Base-by-base conservation (phyloP, 169 alveolate genomes). In the Cyclospora cayetanensis region DNA sequence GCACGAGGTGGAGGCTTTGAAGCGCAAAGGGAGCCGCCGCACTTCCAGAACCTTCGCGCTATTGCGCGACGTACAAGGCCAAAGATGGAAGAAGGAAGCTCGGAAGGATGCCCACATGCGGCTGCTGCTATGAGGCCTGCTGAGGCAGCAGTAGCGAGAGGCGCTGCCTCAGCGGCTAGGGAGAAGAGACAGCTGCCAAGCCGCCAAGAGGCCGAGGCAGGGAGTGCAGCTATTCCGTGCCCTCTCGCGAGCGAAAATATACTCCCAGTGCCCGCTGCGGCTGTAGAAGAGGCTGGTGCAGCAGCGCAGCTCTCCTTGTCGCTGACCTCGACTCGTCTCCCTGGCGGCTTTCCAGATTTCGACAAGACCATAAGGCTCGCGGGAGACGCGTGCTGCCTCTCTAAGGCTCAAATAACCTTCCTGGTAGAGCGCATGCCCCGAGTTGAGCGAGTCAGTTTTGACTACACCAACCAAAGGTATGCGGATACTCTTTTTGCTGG, bases 361-460 rank as follows among this genome's bases (percentile, higher is more conserved):
- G 82, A 15, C 22, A 31, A 43, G 42, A 12, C 29, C 7, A 11
- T 18, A 4, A 2, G 18, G 34, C 82, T 25, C 9, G 29, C 31
- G 34, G 52, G 82, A 41, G 11, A 25, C 27, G 60, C 11, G 9
- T 11, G 42, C 50, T 15, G 52, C 31, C 52, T 11, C 11, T 3
- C n/a, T 25, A 5, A 50, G 18, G 42, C 34, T 29, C 52, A 68
- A 25, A 4, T 68, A 34, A 27, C 50, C 34, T 20, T 22, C 5
- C 63, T 74, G 55, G 85, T 74, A n/a, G 85, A 55, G 0, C 34
- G 65, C 20, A 74, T 42, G 65, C 85, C 85, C 27, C 37, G 65
- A 41, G 85, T 74, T 11, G 85, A 74, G 34, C 55, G 85, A 42
- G 85, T 74, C 41, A 74, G 85, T n/a, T 74, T 74, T 41, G 85